Evolutionary conservation across 345 rosid species (phyloP), one percentile per base, ranked within the genome.

Genomic region (Lepidium africanum): DNA sequence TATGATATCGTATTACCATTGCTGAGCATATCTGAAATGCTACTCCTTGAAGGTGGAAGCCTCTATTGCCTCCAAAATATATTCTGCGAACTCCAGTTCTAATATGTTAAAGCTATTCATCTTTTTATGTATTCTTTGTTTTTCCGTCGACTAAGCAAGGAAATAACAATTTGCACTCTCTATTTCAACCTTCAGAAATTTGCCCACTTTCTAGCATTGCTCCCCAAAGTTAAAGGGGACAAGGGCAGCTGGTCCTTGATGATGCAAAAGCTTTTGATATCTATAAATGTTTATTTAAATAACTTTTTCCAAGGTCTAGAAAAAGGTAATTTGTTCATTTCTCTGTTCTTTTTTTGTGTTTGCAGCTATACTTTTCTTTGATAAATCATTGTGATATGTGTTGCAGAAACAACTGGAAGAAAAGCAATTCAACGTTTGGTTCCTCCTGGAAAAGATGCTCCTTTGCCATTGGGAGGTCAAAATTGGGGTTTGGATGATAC

Each of bases 241-340:
- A 88, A 77, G 49, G 82, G 80, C 48, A 82, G 84, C 78, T 94
- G 99, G 99, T 76, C 76, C 59, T 61, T 83, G 77, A 74, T 85
- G 83, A 79, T 91, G 85, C 87, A 81, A 63, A 88, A 81, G 82
- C 76, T 89, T 69, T 70, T 91, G 75, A 74, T 87, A 52, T 74
- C 79, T 46, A 72, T 87, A 51, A 86, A 91, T 47, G 79, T 66
- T 30, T 74, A 79, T 74, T 81, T 94, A 48, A 82, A 78, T 72
- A 88, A 84, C 52, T 72, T 83, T 69, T 87, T 94, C 77, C 81
- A 83, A 70, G 95, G 87, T 66, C 72, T 94, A 45, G 99, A 94
- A 86, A 88, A 87, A 80, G 95, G 96, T 88, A 72, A 25, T 67
- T 19, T 67, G 23, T 65, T 25, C 25, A 21, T 58, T 45, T 67